Base-by-base conservation (phyloP, 1,139 yeast species). In the Chernovozyma aurita region DNA sequence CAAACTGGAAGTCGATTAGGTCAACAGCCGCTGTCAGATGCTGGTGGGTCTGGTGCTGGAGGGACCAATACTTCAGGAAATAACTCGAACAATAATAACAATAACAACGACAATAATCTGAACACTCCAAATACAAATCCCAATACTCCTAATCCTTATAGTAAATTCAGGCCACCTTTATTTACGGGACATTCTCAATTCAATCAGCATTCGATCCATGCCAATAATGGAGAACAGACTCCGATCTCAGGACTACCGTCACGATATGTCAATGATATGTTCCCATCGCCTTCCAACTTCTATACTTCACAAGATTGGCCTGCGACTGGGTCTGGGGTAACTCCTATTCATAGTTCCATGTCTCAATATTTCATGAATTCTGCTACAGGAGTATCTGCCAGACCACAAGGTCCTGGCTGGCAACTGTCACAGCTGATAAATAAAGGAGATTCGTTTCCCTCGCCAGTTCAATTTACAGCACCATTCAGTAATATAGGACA, bases 211-310 rank as follows among this genome's bases (percentile, higher is more conserved):
- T 12, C 28, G 21, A 26, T 18, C 26, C 24, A 25, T 15, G 37
- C 28, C 20, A 47, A 42, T 24, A 50, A 57, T 27, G 76, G 73
- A 4, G 76, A 68, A 32, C 78, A 71, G 35, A 69, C 77, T 0
- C 80, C 79, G 2, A 50, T 72, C 4, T 65, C 73, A 18, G 78
- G 73, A 2, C 53, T 75, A 21, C 77, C 78, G 0, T 65, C 75
- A 4, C 59, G 76, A 34, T 74, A 73, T 40, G 73, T 74, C 28
- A 70, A 70, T 40, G 80, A 75, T 46, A 63, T 75, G 49, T 75
- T 75, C 50, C 79, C 79, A 13, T 71, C 77, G 6, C 80, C 80
- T 2, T 65, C 73, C 8, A 74, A 67, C 37, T 71, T 74, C 42
- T 73, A 68, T 37, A 67, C 63, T 2, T 61, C 67, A 1, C 74